Evolutionary conservation across 345 rosid genomes (phyloP).

Genomic region (Pistacia integerrima): DNA sequence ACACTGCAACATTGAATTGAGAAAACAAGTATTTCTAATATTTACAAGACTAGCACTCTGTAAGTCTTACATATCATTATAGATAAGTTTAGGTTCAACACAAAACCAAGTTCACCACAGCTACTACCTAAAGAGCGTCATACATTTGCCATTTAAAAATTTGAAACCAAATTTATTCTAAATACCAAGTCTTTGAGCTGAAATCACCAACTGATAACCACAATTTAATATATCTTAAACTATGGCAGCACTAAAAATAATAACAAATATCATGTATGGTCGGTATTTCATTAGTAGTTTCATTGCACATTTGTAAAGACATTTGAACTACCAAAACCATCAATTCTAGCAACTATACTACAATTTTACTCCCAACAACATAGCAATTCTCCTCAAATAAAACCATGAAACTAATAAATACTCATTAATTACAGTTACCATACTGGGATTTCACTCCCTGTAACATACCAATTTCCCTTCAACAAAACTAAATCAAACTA

Average conservation of each 20-base stretch:
- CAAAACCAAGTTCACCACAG: conserved; percentile 11
- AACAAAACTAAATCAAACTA: too few species aligned
- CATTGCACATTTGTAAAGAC: background rate
- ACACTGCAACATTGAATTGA: conserved; percentile 92
- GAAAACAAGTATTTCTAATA: conserved; percentile 97
- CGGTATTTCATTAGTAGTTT: too few species aligned
- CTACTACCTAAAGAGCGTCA: background rate
- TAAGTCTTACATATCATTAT: conserved; percentile 25
- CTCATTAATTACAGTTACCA: background rate
- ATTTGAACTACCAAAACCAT: background rate
- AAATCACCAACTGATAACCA: too few species aligned
- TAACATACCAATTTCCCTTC: too few species aligned
- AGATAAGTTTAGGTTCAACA: conserved; percentile 1
- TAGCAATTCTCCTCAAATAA: background rate
- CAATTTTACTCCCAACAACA: too few species aligned
- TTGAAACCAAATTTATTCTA: background rate
- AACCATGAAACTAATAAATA: background rate
- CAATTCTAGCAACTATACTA: too few species aligned
- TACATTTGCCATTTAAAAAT: background rate
- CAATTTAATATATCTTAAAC: too few species aligned
- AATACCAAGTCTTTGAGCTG: background rate
- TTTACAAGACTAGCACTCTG: conserved; percentile 97
- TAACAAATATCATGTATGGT: too few species aligned
- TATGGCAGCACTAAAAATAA: too few species aligned
- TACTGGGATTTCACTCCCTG: too few species aligned